Percentiles rank a stretch among this genome's conserved stretches.
phyloP scores from a whole-genome alignment of 176 grass and related monocot genomes.

The Rhynchospora breviuscula region DNA sequence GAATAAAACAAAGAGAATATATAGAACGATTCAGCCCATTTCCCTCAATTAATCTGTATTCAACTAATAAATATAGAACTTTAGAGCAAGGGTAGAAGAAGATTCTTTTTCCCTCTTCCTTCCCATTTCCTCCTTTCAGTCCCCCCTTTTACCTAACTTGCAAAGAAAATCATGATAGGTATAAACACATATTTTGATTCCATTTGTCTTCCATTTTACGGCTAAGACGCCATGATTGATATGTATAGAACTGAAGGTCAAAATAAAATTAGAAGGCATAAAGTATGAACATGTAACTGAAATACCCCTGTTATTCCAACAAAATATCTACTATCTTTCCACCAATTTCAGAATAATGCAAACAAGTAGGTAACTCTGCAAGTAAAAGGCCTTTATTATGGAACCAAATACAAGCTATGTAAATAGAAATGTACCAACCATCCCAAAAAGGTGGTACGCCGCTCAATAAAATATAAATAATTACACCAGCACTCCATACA shows the following conservation, averaged over 20 bases:
- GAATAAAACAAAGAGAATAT: neutral
- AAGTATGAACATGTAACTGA: neutral
- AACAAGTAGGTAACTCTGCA: neutral
- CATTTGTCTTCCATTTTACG: neutral
- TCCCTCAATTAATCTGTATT: neutral
- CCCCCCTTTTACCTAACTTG: neutral
- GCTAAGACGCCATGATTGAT: neutral
- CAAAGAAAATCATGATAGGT: neutral
- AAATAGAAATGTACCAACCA: slow-evolving; percentile 24
- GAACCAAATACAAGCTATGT: neutral
- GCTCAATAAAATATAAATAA: slow-evolving; percentile 32
- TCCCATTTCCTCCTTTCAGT: neutral
- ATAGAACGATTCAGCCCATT: neutral
- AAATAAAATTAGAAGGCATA: neutral
- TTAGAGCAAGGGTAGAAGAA: no score
- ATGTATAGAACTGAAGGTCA: neutral
- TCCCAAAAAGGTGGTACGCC: slow-evolving; percentile 37
- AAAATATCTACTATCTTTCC: neutral
- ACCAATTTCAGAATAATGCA: neutral
- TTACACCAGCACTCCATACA: slow-evolving; percentile 38
- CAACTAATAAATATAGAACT: neutral
- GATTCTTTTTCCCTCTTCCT: no score
- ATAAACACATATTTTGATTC: neutral
- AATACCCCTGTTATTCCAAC: neutral
- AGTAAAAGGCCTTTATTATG: neutral